phyloP scores from a whole-genome alignment of 495 filamentous ascomycete species.

The Aspergillus steynii region DNA sequence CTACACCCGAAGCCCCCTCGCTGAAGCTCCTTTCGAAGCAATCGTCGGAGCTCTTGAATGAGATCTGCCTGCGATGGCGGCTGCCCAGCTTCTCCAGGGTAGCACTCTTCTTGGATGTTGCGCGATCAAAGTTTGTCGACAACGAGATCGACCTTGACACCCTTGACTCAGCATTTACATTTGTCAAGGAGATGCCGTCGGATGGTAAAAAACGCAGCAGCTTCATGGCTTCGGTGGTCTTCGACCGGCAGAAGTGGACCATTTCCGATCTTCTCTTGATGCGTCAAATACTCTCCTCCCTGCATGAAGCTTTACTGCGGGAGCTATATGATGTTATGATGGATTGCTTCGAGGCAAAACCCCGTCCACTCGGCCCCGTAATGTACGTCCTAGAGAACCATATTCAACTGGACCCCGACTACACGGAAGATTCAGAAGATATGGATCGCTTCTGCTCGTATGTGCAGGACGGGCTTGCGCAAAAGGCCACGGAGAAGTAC shows the following conservation, averaged over 20 bases:
- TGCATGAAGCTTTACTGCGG: constrained; percentile 81
- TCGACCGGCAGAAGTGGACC: constrained; percentile 72
- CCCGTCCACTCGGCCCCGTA: constrained; percentile 72
- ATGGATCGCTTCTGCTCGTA: constrained; percentile 65
- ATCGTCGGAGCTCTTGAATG: constrained; percentile 79
- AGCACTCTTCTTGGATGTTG: constrained; percentile 81
- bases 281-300: constrained; percentile 67
- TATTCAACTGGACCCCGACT: constrained; percentile 75
- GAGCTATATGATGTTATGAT: constrained; percentile 86
- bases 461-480: constrained; percentile 68
- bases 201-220: constrained; percentile 56
- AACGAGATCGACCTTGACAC: constrained; percentile 79
- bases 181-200: constrained; percentile 68
- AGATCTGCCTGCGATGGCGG: constrained; percentile 86
- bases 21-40: constrained; percentile 75
- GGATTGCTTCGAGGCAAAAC: constrained; percentile 85
- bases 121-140: constrained; percentile 80
- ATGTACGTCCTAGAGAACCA: constrained; percentile 84
- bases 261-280: constrained; percentile 73
- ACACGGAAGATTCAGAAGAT: constrained; percentile 67
- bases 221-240: constrained; percentile 45
- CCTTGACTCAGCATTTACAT: constrained; percentile 78
- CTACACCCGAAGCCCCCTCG: constrained; percentile 52
- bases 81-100: constrained; percentile 81
- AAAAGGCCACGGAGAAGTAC: constrained; percentile 74